phyloP scores from a whole-genome alignment of 768 basidiomycete species.

The Kwoniella bestiolae region DNA sequence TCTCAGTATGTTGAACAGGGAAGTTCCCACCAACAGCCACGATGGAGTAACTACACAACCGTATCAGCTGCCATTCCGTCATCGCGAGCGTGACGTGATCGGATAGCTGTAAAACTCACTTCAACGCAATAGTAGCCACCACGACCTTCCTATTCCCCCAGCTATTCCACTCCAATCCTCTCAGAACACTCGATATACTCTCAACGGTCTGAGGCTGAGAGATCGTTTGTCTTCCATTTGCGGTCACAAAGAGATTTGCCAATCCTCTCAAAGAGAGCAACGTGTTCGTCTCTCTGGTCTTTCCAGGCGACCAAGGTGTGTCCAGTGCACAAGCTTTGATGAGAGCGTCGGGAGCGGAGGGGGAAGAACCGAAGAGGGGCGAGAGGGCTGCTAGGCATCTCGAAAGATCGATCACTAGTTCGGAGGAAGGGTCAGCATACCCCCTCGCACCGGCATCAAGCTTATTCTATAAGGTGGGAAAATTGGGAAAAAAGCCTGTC shows the following conservation, averaged over 20 bases:
- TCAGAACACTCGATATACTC: conserved; percentile 60
- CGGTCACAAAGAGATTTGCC: conserved; percentile 72
- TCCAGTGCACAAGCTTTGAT: conserved; percentile 73
- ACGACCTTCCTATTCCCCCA: conserved; percentile 76
- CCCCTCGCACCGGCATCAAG: too few relatives aligned
- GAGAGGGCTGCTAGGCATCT: conserved; percentile 74
- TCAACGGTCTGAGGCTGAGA: conserved; percentile 30
- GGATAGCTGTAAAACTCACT: conserved; percentile 65
- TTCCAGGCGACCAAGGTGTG: conserved; percentile 64
- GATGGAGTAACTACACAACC: conserved; percentile 48
- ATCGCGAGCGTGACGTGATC: background rate
- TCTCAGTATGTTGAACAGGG: conserved; percentile 22
- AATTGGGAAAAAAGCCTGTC: too few relatives aligned
- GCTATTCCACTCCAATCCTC: conserved; percentile 63
- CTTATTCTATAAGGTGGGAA: too few relatives aligned
- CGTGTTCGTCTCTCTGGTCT: conserved; percentile 80
- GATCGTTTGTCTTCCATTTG: conserved; percentile 41
- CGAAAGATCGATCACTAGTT: conserved; percentile 78
- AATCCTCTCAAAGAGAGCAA: conserved; percentile 77
- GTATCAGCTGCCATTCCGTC: conserved; percentile 10
- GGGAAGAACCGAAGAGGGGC: conserved; percentile 61
- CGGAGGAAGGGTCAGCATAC: background rate
- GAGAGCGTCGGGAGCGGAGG: conserved; percentile 66
- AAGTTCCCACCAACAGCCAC: conserved; percentile 39
- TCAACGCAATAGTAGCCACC: conserved; percentile 80